Conservation (phyloP, 2,329 filamentous ascomycete genomes). For the Ascochyta koolunga region DNA sequence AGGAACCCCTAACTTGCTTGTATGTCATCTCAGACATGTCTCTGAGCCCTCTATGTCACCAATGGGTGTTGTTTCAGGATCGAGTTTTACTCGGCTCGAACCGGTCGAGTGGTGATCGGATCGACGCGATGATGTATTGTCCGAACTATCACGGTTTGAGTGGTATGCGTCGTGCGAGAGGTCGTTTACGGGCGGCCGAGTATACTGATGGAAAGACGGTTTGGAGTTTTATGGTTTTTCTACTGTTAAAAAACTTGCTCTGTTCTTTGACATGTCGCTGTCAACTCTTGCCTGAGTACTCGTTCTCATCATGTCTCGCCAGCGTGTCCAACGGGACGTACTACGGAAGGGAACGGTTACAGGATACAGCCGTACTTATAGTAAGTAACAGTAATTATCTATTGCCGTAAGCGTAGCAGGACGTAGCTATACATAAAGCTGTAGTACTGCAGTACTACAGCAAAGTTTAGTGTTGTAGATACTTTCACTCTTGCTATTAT, state of each 20-base stretch:
- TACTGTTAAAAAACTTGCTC: too few relatives aligned
- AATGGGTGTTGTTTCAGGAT: background rate
- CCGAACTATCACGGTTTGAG: conserved; percentile 10
- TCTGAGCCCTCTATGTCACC: background rate
- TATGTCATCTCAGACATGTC: background rate
- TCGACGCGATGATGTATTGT: conserved; percentile 17
- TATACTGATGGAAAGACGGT: background rate
- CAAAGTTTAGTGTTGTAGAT: too few relatives aligned
- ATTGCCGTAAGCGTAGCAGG: too few relatives aligned
- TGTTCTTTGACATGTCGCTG: too few relatives aligned
- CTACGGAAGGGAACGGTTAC: too few relatives aligned
- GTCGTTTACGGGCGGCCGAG: background rate
- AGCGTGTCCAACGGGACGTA: too few relatives aligned
- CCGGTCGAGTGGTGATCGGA: conserved; percentile 8
- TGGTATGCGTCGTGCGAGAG: conserved; percentile 1
- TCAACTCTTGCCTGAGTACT: too few relatives aligned
- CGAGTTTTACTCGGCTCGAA: conserved; percentile 14
- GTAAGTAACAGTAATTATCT: too few relatives aligned
- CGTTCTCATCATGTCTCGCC: conserved; percentile 4
- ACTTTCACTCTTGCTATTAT: too few relatives aligned
- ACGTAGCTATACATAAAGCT: too few relatives aligned
- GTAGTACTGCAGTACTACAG: too few relatives aligned
- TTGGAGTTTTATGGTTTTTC: background rate
- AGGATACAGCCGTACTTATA: too few relatives aligned
- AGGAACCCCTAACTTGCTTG: background rate